Evolutionary conservation across 1,284 basidiomycete genomes (phyloP), one percentile per base, ranked within the genome.

Genomic region (Sporisorium scitamineum): DNA sequence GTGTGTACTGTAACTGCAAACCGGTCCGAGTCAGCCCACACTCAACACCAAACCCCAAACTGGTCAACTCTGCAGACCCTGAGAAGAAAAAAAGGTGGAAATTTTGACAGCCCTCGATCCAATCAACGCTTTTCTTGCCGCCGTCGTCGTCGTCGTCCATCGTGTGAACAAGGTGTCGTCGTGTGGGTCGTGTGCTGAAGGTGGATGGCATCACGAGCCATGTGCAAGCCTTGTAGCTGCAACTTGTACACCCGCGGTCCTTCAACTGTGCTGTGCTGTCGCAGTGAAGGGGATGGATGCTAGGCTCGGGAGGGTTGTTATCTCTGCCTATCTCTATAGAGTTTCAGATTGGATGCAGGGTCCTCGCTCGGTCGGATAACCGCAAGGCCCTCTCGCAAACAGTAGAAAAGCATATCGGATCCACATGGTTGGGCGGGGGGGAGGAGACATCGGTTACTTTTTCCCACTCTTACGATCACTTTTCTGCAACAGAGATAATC

Each of bases 331-430:
- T 50, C 47, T 27, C 27, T 18, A 47, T 13, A 50, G 29, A 50
- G 48, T 50, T 50, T 50, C 27, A 20, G 27, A 50, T 50, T 29
- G 48, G 48, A 50, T 50, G 48, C 48, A 50, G 48, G 48, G 48
- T 50, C 48, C 48, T 31, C 11, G 5, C 5, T 31, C 29, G 29
- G 31, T 56, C n/a, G 34, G n/a, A 50, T 60, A 32, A 29, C 24
- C 26, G 18, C 20, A 27, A 39, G 8, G 34, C 44, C 20, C 5
- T 16, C 7, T 31, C 9, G 48, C 48, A 50, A 50, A 50, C 27
- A 50, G 16, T 37, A 13, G 5, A 6, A 47, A 47, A 47, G 13
- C 26, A 27, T 47, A 47, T 47, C 26, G 44, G 16, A 20, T 6
- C 7, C 7, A 42, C 11, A 16, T 47, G 24, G 13, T 47, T 27